These are phyloP conservation scores for Pulveroboletus sp. DNA, from an alignment of 768 basidiomycete species.

Conservation along the genomic window DNA sequence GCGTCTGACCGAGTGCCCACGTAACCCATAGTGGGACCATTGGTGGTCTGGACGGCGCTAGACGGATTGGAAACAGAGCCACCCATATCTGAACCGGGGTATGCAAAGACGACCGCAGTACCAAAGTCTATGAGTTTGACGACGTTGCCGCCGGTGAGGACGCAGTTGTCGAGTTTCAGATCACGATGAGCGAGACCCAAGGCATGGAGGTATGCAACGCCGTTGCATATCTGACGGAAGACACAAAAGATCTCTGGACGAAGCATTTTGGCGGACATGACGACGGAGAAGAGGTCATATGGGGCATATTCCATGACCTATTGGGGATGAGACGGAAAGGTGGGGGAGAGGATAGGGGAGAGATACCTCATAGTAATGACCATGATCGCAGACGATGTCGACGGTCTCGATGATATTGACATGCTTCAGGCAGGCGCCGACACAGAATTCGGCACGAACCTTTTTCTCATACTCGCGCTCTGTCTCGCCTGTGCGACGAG, in stretches of 20 bases:
- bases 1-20: slow-evolving; percentile 17
- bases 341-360: slow-evolving; percentile 1
- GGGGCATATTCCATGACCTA: slow-evolving; percentile 99
- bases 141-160: slow-evolving; percentile 92
- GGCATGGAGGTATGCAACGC: slow-evolving; percentile 96
- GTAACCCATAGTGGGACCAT: slow-evolving; percentile 17
- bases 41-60: slow-evolving; percentile 1
- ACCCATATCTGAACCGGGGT: slow-evolving; percentile 78
- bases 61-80: slow-evolving; percentile 26
- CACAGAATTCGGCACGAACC: slow-evolving; percentile 98
- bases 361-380: slow-evolving; percentile 94
- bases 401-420: slow-evolving; percentile 96
- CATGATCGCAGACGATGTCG: slow-evolving; percentile 96
- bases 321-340: slow-evolving; percentile 1
- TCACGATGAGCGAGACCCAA: slow-evolving; percentile 98
- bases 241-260: slow-evolving; percentile 99
- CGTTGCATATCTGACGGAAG: slow-evolving; percentile 97
- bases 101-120: slow-evolving; percentile 99
- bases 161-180: slow-evolving; percentile 99
- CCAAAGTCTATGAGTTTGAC: slow-evolving; percentile 99
- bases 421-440: slow-evolving; percentile 91
- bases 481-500: slow-evolving; percentile 80
- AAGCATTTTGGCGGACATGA: slow-evolving; percentile 99
- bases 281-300: slow-evolving; percentile 96
- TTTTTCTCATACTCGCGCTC: slow-evolving; percentile 99